Base-by-base conservation (phyloP, 2,329 filamentous ascomycete genomes). In the Arthroderma sp. region DNA sequence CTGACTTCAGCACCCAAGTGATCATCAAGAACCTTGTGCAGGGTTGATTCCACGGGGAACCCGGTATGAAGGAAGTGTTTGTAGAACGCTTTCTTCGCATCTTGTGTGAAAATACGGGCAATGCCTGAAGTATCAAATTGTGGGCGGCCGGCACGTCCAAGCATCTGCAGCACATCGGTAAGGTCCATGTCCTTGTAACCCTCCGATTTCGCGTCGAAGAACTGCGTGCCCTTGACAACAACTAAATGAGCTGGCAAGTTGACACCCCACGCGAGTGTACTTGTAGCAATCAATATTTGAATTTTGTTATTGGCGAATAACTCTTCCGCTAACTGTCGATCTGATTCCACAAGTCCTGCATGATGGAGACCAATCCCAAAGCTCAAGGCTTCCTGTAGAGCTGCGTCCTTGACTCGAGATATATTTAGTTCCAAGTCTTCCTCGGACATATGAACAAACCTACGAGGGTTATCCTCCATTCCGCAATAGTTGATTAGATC, bases 181-280 rank as follows among this genome's bases (percentile, higher is more conserved):
- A 98, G 76, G 69, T 98, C 93, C 94, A 98, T 98, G 71, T 98
- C 94, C 68, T 88, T 93, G 74, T 98, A 98, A 0, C 87, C 91
- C 74, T 97, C 93, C 3, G 88, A 93, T 73, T 98, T 98, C 39
- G 93, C 93, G 66, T 98, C 93, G 68, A 94, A 98, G 74, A 88
- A 98, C 67, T 98, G 94, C 0, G 93, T 98, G 56, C 93, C 93
- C 71, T 98, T 98, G 60, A 98, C 94, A 1, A 98, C 88, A 2
- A 98, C 93, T 4, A 98, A 78, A 73, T 98, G 94, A 1, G 94
- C 93, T 0, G 94, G 94, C 66, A 98, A 76, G 69, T 98, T 98
- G 66, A 98, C 91, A 73, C 93, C 94, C 93, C 93, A 98, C 0
- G 93, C 93, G 25, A 98, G 80, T 0, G 94, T 98, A 68, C 89